These are phyloP conservation scores for Isatis lusitanica DNA, from an alignment of 441 rosid genomes.

Conservation along the genomic window DNA sequence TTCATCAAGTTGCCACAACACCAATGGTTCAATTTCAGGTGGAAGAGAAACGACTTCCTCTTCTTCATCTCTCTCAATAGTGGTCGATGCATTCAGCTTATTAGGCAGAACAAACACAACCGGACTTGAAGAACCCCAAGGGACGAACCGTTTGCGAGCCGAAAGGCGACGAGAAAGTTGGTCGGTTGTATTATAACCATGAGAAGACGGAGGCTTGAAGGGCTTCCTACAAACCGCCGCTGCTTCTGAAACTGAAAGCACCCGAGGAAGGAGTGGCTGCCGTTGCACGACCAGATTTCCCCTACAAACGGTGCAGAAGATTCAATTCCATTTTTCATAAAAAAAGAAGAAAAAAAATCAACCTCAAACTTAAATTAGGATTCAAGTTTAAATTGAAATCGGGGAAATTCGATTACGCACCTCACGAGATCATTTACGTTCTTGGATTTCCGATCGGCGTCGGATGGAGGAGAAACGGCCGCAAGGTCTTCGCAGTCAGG, in stretches of 20 bases:
- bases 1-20: constrained; percentile 84
- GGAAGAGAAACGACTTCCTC: constrained; percentile 72
- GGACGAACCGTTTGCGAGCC: constrained; percentile 90
- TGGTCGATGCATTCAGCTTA: constrained; percentile 31
- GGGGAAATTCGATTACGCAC: constrained; percentile 35
- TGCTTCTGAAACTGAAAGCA: constrained; percentile 82
- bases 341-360: not conserved
- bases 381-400: not conserved
- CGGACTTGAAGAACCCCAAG: constrained; percentile 86
- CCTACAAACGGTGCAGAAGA: constrained; percentile 39
- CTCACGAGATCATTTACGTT: constrained; percentile 87
- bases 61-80: constrained; percentile 41
- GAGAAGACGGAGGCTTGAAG: constrained; percentile 81
- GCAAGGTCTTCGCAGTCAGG: constrained; percentile 30
- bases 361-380: not conserved
- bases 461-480: constrained; percentile 43
- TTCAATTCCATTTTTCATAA: constrained; percentile 14
- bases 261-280: constrained; percentile 83
- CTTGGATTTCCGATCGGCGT: constrained; percentile 71
- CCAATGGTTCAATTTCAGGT: constrained; percentile 81
- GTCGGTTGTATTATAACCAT: constrained; percentile 59
- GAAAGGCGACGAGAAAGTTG: constrained; percentile 80
- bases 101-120: constrained; percentile 50
- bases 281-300: constrained; percentile 84
- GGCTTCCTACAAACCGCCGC: constrained; percentile 94